Percentiles rank a stretch among this genome's conserved stretches.
phyloP scores from a whole-genome alignment of 208 protist genomes.

The Leishmania arabica region DNA sequence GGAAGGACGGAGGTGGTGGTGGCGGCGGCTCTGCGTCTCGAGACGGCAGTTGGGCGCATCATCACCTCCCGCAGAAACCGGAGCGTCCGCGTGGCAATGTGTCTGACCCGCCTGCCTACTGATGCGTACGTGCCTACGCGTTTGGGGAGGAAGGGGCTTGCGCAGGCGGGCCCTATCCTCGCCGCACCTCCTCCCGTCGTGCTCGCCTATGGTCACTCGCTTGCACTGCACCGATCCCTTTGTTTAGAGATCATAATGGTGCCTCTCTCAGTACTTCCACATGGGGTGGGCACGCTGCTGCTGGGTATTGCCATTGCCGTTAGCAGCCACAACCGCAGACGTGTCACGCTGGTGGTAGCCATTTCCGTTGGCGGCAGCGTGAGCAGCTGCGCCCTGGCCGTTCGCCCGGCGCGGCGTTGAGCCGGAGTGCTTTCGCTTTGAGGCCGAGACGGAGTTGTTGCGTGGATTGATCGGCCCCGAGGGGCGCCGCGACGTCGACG shows the following conservation, averaged over 20 bases:
- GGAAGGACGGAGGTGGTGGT: background rate
- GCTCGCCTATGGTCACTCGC: background rate
- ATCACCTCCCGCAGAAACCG: background rate
- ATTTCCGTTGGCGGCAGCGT: conserved; percentile 1
- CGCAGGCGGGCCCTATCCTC: background rate
- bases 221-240: background rate
- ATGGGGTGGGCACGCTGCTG: background rate
- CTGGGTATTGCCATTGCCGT: background rate
- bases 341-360: background rate
- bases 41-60: background rate
- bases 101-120: background rate
- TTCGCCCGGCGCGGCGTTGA: background rate
- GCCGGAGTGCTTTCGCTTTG: background rate
- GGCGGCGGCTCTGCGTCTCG: background rate
- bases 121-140: background rate
- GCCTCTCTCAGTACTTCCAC: background rate
- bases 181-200: background rate
- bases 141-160: background rate
- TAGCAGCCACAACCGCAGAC: background rate
- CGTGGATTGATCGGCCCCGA: background rate
- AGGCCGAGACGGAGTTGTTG: background rate
- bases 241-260: background rate
- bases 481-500: background rate
- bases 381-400: background rate
- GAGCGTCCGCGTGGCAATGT: background rate